Base-by-base conservation (phyloP, 1,139 yeast species). In the Magnusiomyces sp. region DNA sequence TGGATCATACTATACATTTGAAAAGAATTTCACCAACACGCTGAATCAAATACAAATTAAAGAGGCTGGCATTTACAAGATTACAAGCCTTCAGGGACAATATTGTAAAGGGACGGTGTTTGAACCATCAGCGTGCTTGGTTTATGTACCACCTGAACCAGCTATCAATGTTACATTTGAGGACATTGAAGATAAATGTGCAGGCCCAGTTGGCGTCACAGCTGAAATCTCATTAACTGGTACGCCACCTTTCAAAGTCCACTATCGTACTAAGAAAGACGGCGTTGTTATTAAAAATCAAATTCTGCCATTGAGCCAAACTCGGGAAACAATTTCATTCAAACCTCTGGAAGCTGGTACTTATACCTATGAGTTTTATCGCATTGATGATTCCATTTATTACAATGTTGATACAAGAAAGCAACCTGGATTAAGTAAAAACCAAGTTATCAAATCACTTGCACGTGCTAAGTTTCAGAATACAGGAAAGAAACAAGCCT, bases 141-240 rank as follows among this genome's bases (percentile, higher is more conserved):
- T 78, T 1, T 70, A 64, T 43, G 63, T 63, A n/a, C 75, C 76
- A 3, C 71, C 81, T 0, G 70, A 71, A 44, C 80, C 83, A 2
- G 66, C 72, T 5, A 69, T 79, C 19, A 50, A 58, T 4, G 69
- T 66, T 34, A 59, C 65, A 62, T 52, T 74, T 80, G 57, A 70
- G 63, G 48, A 79, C 2, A 79, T 90, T 2, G 71, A 80, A 37
- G 97, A 92, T 61, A 79, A 83, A 52, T 92, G 99, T 69, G 85
- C 94, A 34, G 98, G 98, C 0, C 87, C 90, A 48, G 81, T 88
- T 9, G 98, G 97, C 0, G 80, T 88, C 52, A 76, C 77, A 45
- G 89, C 90, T 56, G 82, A 79, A 45, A 66, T 83, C 48, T 66
- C 75, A 1, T 74, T 86, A 48, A 69, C 76, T 5, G 98, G 98